Conservation (phyloP, 192 early-diverging fungal species). For the Entomortierella lignicola region DNA sequence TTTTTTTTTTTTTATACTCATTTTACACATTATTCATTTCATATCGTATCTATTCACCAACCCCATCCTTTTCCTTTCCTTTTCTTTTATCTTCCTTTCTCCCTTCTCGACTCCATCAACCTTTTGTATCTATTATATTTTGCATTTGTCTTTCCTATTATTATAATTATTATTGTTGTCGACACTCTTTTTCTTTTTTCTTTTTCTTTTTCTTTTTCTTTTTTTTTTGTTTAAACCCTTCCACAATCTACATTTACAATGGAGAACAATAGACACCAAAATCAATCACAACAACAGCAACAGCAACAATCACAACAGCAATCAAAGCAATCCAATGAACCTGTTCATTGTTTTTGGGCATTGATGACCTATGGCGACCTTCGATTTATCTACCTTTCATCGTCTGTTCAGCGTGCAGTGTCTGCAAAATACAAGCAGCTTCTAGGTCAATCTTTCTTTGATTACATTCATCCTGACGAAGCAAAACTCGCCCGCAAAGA, state of each 20-base stretch:
- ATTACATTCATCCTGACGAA: conserved; percentile 60
- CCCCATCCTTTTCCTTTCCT: no score
- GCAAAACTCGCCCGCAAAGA: conserved; percentile 54
- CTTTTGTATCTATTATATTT: no score
- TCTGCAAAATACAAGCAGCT: conserved; percentile 50
- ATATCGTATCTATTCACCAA: no score
- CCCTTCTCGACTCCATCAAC: no score
- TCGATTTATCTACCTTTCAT: conserved; percentile 57
- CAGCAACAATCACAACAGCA: conserved; percentile 2
- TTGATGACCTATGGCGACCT: conserved; percentile 57
- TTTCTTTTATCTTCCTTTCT: neutral
- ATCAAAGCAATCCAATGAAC: conserved; percentile 12
- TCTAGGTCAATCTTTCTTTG: conserved; percentile 57
- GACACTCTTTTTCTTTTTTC: neutral
- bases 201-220: neutral
- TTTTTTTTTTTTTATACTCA: no score
- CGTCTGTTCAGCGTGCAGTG: conserved; percentile 49
- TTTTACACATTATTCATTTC: no score
- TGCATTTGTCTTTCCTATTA: no score
- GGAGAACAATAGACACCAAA: no score
- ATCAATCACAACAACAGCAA: conserved; percentile 20
- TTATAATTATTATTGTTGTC: no score
- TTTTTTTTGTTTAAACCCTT: neutral
- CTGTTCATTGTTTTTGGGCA: conserved; percentile 55
- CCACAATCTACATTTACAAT: no score